Conservation (phyloP, 2,329 filamentous ascomycete species). For the Fusarium subtropicale region DNA sequence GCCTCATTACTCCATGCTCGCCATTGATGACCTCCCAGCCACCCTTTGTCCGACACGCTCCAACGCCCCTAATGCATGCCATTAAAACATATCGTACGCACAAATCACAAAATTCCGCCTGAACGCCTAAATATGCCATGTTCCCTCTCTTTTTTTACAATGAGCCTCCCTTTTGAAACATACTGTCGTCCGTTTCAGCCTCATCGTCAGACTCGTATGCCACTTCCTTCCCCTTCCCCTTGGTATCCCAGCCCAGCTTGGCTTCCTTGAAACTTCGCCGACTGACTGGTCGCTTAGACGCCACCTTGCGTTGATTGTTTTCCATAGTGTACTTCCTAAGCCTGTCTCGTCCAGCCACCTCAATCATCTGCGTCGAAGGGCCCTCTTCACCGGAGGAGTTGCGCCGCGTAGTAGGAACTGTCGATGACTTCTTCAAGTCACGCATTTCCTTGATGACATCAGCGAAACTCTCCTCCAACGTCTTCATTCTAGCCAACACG, state of each 20-base stretch:
- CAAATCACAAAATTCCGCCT: slow-evolving; percentile 17
- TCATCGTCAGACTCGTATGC: slow-evolving; percentile 54
- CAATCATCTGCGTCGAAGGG: slow-evolving; percentile 46
- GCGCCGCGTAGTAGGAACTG: slow-evolving; percentile 61
- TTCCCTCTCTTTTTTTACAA: slow-evolving; percentile 48
- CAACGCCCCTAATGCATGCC: slow-evolving; percentile 41
- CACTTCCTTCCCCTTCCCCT: slow-evolving; percentile 63
- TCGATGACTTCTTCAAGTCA: slow-evolving; percentile 64
- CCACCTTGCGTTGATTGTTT: slow-evolving; percentile 44
- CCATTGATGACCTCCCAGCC: slow-evolving; percentile 3
- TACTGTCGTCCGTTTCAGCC: slow-evolving; percentile 47
- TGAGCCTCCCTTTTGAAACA: slow-evolving; percentile 56
- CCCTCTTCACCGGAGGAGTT: slow-evolving; percentile 63
- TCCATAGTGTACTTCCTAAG: slow-evolving; percentile 44
- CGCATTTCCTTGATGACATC: slow-evolving; percentile 88
- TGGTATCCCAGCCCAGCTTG: slow-evolving; percentile 52
- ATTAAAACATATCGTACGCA: slow-evolving; percentile 19
- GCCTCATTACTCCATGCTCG: slow-evolving; percentile 38
- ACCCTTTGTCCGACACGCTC: slow-evolving; percentile 16
- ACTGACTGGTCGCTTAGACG: slow-evolving; percentile 53
- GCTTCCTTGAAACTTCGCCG: slow-evolving; percentile 58
- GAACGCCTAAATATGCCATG: slow-evolving; percentile 31
- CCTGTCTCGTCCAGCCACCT: slow-evolving; percentile 52
- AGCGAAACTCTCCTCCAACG: slow-evolving; percentile 88
- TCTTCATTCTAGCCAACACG: slow-evolving; percentile 91